Evolutionary conservation across 1,284 basidiomycete genomes (phyloP), one percentile per base, ranked within the genome.

Genomic region (Irpex sp.): DNA sequence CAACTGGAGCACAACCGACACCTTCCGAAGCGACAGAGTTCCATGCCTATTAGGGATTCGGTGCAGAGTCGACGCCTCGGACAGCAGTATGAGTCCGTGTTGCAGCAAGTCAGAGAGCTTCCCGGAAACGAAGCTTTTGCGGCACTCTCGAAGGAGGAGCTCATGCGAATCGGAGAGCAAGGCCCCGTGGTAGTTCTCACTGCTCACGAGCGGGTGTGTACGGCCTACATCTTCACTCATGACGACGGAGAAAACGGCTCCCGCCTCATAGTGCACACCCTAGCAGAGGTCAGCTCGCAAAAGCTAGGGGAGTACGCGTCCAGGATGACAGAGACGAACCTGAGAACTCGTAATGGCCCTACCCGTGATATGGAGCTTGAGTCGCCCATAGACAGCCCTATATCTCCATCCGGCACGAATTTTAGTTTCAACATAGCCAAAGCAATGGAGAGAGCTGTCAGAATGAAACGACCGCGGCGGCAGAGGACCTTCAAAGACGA

Each of bases 91-190:
- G 40, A 57, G 13, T 8, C 36, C 15, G 9, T 60, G 26, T 8
- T 66, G 7, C 56, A 19, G 9, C 7, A 21, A 61, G 61, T 17
- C 57, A 57, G 9, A 56, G 64, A 2, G 47, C 59, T 38, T 9
- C 49, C 49, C 13, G 49, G 49, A 15, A 9, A 52, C 9, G 49
- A 52, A 17, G 49, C n/a, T 17, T 52, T 52, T 17, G 49, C 49
- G 9, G 21, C 49, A 8, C 17, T 52, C 8, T 52, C 49, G 11
- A 9, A 9, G 17, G 49, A 52, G 17, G 17, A 52, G 49, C 49
- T 52, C 11, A 52, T 52, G 49, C 21, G 9, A 8, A 26, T 52
- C 17, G 49, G 49, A 52, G 49, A 17, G n/a, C 11, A 52, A 5
- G 49, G 49, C 17, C 49, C 49, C 9, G 49, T 52, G 21, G 49